These are phyloP conservation scores for Arxiozyma heterogenica DNA, from an alignment of 1,139 yeast species.

Conservation along the genomic window DNA sequence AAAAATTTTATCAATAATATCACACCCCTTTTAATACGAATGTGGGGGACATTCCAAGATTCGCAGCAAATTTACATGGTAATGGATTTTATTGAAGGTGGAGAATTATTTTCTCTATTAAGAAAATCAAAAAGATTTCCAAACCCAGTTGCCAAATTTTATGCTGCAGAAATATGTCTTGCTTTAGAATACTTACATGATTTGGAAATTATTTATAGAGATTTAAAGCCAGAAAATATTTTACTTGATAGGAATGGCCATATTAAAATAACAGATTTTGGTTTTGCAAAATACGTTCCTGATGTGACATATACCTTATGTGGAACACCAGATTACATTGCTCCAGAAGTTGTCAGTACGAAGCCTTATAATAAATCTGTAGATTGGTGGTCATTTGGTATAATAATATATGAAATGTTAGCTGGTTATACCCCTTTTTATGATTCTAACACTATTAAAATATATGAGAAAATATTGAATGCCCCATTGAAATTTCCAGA, in stretches of 20 bases:
- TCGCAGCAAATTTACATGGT: constrained; percentile 82
- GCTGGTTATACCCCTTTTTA: constrained; percentile 98
- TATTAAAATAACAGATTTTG: constrained; percentile 88
- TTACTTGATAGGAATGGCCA: constrained; percentile 87
- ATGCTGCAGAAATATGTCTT: constrained; percentile 90
- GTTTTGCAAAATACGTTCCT: constrained; percentile 89
- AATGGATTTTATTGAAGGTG: constrained; percentile 97
- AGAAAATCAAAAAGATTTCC: constrained; percentile 91
- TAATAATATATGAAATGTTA: constrained; percentile 86
- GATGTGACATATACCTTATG: constrained; percentile 93
- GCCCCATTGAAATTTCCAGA: constrained; percentile 83
- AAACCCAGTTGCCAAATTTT: constrained; percentile 92
- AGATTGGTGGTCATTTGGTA: constrained; percentile 98
- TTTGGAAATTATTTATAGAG: constrained; percentile 87
- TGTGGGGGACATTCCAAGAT: constrained; percentile 99
- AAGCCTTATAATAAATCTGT: constrained; percentile 94
- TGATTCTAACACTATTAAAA: constrained; percentile 92
- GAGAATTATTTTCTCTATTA: constrained; percentile 78
- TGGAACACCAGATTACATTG: constrained; percentile 96
- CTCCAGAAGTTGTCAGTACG: constrained; percentile 94
- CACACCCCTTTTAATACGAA: constrained; percentile 88
- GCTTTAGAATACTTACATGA: constrained; percentile 88
- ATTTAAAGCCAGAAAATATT: constrained; percentile 92
- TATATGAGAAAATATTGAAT: constrained; percentile 84
- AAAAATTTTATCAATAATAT: constrained; percentile 81